These are phyloP conservation scores for Apiospora marii DNA, from an alignment of 2,329 filamentous ascomycete genomes.

Conservation along the genomic window DNA sequence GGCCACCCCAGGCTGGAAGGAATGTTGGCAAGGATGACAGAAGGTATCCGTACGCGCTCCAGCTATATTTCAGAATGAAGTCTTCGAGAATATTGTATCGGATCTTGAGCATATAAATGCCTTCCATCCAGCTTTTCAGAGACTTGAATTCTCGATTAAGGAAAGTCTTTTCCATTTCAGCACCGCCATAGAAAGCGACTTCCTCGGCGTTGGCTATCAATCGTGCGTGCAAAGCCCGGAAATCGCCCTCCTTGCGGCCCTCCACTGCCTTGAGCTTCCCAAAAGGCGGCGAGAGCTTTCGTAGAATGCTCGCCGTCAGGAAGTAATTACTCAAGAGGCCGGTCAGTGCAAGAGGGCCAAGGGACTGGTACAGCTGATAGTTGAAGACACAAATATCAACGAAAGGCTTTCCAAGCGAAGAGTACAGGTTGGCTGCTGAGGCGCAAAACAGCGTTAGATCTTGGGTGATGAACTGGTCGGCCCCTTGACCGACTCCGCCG, in stretches of 20 bases:
- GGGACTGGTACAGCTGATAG: constrained; percentile 91
- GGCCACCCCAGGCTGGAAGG: constrained; percentile 89
- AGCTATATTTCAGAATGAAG: constrained; percentile 97
- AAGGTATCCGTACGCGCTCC: constrained; percentile 97
- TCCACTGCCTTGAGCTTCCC: constrained; percentile 97
- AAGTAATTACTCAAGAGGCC: constrained; percentile 94
- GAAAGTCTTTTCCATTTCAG: constrained; percentile 93
- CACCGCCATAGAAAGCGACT: constrained; percentile 95
- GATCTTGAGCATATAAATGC: constrained; percentile 97
- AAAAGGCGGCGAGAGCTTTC: constrained; percentile 90
- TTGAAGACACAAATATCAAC: constrained; percentile 99
- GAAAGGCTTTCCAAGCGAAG: constrained; percentile 94
- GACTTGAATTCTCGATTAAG: constrained; percentile 92
- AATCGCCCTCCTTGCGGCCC: constrained; percentile 93
- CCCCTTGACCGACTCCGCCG: constrained; percentile 88
- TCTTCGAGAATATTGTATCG: constrained; percentile 99
- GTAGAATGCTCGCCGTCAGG: constrained; percentile 87
- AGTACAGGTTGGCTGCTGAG: constrained; percentile 90
- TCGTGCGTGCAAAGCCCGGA: constrained; percentile 87
- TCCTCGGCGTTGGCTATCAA: constrained; percentile 97
- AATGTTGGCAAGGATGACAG: constrained; percentile 94
- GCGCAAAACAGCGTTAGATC: constrained; percentile 96
- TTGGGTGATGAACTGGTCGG: constrained; percentile 97
- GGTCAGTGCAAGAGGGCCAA: constrained; percentile 86
- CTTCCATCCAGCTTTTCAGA: constrained; percentile 96